Conservation (phyloP, 2,329 filamentous ascomycete genomes). For the Helicocarpus griseus region DNA sequence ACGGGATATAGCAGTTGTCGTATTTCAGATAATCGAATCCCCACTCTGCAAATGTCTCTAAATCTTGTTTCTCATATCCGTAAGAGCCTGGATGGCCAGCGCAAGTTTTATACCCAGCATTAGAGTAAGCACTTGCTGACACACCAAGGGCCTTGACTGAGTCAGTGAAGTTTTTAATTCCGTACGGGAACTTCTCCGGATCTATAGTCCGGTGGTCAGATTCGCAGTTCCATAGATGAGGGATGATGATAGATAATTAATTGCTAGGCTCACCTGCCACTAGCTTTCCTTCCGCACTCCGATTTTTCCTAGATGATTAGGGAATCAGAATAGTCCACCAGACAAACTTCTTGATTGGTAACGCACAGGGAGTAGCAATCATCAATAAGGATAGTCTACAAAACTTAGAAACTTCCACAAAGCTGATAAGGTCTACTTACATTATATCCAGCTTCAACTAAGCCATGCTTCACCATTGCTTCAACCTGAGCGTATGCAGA, state of each 20-base stretch:
- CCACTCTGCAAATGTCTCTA: conserved; percentile 14
- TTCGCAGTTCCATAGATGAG: too few species aligned
- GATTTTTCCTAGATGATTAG: conserved; percentile 2
- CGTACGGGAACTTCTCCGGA: conserved; percentile 4
- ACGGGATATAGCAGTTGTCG: conserved; percentile 19
- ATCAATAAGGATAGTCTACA: conserved; percentile 2
- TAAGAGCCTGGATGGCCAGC: conserved; percentile 16
- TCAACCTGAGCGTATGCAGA: conserved; percentile 1
- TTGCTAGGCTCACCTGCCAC: conserved; percentile 1
- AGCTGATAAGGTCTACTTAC: background rate
- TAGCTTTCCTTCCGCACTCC: background rate
- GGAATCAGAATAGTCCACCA: too few species aligned
- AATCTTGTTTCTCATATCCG: conserved; percentile 14
- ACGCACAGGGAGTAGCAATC: conserved; percentile 4
- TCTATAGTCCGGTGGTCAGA: too few species aligned
- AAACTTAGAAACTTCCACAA: background rate
- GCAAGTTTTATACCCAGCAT: conserved; percentile 16
- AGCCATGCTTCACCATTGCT: conserved; percentile 4
- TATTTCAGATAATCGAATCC: conserved; percentile 17
- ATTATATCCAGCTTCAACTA: conserved; percentile 7
- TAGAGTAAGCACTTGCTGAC: conserved; percentile 11
- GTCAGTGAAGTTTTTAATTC: conserved; percentile 6
- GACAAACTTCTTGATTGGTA: too few species aligned
- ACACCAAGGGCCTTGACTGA: conserved; percentile 10
- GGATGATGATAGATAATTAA: too few species aligned